These are phyloP conservation scores for Lathyrus sativus DNA, from an alignment of 306 rosid genomes.

Conservation along the genomic window DNA sequence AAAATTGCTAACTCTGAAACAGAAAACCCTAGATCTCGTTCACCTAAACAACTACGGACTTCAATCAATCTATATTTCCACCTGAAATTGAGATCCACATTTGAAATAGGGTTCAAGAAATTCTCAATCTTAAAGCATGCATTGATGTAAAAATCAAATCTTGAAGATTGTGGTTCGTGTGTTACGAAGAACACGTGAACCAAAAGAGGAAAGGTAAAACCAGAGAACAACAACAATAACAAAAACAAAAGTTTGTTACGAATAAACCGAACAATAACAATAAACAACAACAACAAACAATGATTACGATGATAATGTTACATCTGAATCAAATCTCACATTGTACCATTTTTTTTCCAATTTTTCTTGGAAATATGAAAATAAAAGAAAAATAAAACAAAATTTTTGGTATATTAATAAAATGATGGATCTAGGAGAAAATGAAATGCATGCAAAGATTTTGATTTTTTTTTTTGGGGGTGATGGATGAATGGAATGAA, in stretches of 20 bases:
- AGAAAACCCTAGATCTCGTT: slow-evolving; percentile 57
- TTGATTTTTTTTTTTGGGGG: background rate
- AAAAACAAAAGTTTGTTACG: background rate
- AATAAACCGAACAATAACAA: background rate
- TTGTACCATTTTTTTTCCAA: slow-evolving; percentile 7
- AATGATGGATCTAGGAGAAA: slow-evolving; percentile 26
- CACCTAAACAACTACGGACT: slow-evolving; percentile 39
- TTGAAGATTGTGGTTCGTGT: slow-evolving; percentile 35
- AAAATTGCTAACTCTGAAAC: slow-evolving; percentile 1
- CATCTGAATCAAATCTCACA: slow-evolving; percentile 22
- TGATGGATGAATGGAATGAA: background rate
- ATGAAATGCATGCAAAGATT: slow-evolving; percentile 16
- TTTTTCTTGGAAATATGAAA: background rate
- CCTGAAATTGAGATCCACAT: slow-evolving; percentile 47
- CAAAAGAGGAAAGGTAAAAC: slow-evolving; percentile 21
- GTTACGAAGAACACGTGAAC: slow-evolving; percentile 10
- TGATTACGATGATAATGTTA: background rate
- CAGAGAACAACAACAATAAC: background rate
- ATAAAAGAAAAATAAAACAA: background rate
- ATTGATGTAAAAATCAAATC: slow-evolving; percentile 52
- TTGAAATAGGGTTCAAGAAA: slow-evolving; percentile 31
- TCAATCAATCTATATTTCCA: slow-evolving; percentile 19
- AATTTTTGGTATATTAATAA: background rate
- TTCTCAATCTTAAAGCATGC: slow-evolving; percentile 38
- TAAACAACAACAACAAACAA: background rate